phyloP scores from a whole-genome alignment of 345 rosid genomes.

The Brassica rapa region DNA sequence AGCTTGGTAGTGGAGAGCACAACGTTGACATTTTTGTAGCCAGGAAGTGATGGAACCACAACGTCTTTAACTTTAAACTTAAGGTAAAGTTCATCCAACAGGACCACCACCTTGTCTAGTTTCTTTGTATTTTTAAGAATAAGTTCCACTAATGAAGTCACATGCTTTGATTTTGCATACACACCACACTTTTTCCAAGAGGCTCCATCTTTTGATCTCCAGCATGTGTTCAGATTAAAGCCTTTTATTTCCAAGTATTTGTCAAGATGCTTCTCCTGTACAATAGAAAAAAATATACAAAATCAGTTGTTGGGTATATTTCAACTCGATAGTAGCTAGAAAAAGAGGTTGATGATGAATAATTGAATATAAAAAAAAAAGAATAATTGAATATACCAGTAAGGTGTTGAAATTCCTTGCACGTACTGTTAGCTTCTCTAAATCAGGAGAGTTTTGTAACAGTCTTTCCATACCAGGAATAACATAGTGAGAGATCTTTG shows the following conservation, averaged over 20 bases:
- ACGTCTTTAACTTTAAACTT: background rate
- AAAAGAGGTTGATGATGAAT: background rate
- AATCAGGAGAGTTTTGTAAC: slow-evolving; percentile 6
- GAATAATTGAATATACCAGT: background rate
- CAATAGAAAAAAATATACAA: background rate
- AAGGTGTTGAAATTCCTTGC: background rate
- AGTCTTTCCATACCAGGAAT: background rate
- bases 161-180: background rate
- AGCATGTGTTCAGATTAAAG: background rate
- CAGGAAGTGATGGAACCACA: background rate
- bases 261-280: background rate
- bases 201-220: slow-evolving; percentile 16
- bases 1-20: background rate
- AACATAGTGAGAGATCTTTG: background rate
- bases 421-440: slow-evolving; percentile 4
- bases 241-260: background rate
- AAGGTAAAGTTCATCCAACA: background rate
- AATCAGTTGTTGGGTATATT: background rate
- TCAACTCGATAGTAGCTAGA: background rate
- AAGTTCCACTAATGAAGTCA: background rate
- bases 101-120: slow-evolving; percentile 3
- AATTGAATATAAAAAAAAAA: background rate
- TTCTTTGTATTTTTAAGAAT: background rate
- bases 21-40: background rate
- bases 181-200: background rate